These are phyloP conservation scores for Debaryomyces udenii DNA, from an alignment of 1,139 yeast species.

Conservation along the genomic window DNA sequence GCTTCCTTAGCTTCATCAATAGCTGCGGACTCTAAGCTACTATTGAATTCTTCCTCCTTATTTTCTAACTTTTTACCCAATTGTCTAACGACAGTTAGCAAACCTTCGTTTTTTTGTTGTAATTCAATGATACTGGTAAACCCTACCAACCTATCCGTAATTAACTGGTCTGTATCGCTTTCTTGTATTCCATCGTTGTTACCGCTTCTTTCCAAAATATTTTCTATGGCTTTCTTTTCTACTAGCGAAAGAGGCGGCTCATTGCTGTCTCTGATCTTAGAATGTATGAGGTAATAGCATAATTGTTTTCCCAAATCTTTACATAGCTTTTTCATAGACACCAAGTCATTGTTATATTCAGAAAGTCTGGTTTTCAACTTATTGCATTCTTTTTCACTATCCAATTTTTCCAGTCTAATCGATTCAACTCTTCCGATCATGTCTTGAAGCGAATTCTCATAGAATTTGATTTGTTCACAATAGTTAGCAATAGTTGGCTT, in stretches of 20 bases:
- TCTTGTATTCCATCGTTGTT: conserved; percentile 34
- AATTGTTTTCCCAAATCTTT: conserved; percentile 81
- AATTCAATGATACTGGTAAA: conserved; percentile 70
- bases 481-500: conserved; percentile 76
- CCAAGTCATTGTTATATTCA: conserved; percentile 44
- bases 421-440: conserved; percentile 43
- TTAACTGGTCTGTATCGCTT: conserved; percentile 71
- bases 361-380: conserved; percentile 32
- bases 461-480: conserved; percentile 55
- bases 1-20: conserved; percentile 78
- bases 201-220: conserved; percentile 42
- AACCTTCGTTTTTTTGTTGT: conserved; percentile 72
- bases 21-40: conserved; percentile 56
- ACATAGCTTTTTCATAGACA: conserved; percentile 56
- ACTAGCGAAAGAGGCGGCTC: conserved; percentile 59
- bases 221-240: conserved; percentile 59
- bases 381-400: conserved; percentile 41
- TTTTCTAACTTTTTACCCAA: conserved; percentile 71
- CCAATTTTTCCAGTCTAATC: conserved; percentile 41
- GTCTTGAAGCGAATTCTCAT: conserved; percentile 43
- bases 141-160: conserved; percentile 71
- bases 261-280: conserved; percentile 54
- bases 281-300: conserved; percentile 69
- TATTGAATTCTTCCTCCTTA: conserved; percentile 44
- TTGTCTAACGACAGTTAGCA: conserved; percentile 66